These are phyloP conservation scores for Mimosa pudica DNA, from an alignment of 306 rosid genomes.

Conservation along the genomic window DNA sequence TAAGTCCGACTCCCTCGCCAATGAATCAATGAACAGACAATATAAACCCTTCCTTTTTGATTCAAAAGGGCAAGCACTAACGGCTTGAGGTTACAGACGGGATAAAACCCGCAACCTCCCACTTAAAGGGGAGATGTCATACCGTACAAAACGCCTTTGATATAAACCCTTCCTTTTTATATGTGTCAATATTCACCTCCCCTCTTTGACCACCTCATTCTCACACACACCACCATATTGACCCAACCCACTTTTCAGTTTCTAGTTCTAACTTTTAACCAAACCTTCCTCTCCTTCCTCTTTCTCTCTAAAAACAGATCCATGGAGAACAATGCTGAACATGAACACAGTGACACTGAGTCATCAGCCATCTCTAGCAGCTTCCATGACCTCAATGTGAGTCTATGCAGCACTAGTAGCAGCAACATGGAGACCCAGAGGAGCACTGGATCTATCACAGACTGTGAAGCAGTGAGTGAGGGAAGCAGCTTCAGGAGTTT, in stretches of 20 bases:
- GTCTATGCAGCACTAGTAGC: conserved; percentile 31
- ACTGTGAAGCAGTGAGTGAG: conserved; percentile 34
- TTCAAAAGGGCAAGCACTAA: too few species aligned
- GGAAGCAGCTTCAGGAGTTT: conserved; percentile 42
- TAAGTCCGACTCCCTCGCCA: too few species aligned
- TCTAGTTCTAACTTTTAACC: not conserved
- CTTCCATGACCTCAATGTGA: not conserved
- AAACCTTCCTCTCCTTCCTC: not conserved
- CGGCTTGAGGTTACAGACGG: too few species aligned
- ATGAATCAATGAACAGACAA: too few species aligned
- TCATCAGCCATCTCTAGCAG: conserved; percentile 28
- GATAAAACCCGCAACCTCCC: too few species aligned
- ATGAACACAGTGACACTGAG: conserved; percentile 30
- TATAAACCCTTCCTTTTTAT: conserved; percentile 28
- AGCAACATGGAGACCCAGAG: conserved; percentile 33
- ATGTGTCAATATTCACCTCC: conserved; percentile 43
- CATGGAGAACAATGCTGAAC: conserved; percentile 40
- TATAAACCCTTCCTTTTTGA: too few species aligned
- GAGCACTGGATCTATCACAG: conserved; percentile 28
- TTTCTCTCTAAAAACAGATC: not conserved
- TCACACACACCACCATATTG: conserved; percentile 35
- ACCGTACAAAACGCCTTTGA: not conserved
- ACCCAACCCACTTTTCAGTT: conserved; percentile 27
- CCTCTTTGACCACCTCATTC: conserved; percentile 70
- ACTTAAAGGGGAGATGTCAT: too few species aligned